Evolutionary conservation across 305 asterid species (phyloP), one percentile per base, ranked within the genome.

Genomic region (Monarda citriodora): DNA sequence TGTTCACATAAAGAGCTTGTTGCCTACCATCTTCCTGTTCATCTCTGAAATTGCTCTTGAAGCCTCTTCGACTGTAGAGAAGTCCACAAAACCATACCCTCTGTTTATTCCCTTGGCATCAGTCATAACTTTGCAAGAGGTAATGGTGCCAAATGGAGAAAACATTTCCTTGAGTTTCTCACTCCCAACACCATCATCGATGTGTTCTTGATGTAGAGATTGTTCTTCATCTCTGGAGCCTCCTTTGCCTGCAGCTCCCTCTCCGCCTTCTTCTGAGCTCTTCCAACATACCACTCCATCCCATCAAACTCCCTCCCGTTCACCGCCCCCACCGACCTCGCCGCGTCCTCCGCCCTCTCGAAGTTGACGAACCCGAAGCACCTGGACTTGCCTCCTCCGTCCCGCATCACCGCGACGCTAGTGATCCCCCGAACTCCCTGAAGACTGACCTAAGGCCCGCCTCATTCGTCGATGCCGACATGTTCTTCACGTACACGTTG

Each of bases 51-150:
- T 85, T 42, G 95, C 87, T 83, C 77, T 76, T 45, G 96, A 78
- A 65, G 97, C 89, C 74, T 87, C 97, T 61, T 82, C 92, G 29
- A 91, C 81, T 14, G 91, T 79, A 68, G 94, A 73, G 72, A 85
- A 93, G 14, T 95, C 91, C 67, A 93, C 96, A 77, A 93, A 89
- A 14, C 96, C 99, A 22, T 91, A 93, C 9, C 99, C 96, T 60
- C 77, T 82, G 86, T 96, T 89, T 31, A 79, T 69, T 53, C 99
- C 97, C 61, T 74, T 88, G 26, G 82, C 84, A 59, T 87, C 97
- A 67, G 82, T 72, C 99, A 93, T 87, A 49, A 93, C 97, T 97
- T 52, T 90, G 97, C 90, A 93, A 64, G 97, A 93, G 14, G 96
- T 87, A 66, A 93, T 76, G 4, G 77, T 57, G 29, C 99, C 99